Evolutionary conservation across 2,329 filamentous ascomycete genomes (phyloP).

Genomic region (Periconia digitata): DNA sequence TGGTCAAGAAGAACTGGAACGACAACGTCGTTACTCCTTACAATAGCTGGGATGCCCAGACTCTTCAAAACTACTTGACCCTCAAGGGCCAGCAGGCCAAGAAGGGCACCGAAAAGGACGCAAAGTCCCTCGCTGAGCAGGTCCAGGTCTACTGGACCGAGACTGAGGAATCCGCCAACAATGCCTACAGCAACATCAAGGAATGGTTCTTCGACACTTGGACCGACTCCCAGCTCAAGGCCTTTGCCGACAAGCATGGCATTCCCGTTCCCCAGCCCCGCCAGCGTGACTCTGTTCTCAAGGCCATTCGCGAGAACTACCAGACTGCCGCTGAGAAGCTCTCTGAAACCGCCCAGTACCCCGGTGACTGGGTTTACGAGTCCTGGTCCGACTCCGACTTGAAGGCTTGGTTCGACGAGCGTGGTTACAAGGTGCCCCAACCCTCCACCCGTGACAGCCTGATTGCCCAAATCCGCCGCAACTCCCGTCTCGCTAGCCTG

Average conservation of each 20-base stretch:
- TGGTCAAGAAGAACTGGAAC: constrained; percentile 92
- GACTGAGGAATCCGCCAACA: constrained; percentile 72
- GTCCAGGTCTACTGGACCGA: constrained; percentile 78
- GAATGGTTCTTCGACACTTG: constrained; percentile 93
- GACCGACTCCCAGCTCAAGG: constrained; percentile 90
- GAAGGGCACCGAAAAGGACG: constrained; percentile 66
- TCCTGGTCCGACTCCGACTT: constrained; percentile 91
- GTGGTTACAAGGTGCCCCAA: constrained; percentile 84
- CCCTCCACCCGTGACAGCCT: constrained; percentile 82
- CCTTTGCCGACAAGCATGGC: constrained; percentile 84
- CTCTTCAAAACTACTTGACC: constrained; percentile 68
- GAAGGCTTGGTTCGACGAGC: constrained; percentile 89
- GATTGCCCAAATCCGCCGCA: constrained; percentile 85
- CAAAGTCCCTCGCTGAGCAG: constrained; percentile 67
- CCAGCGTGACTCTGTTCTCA: constrained; percentile 78
- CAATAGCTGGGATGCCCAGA: constrained; percentile 71
- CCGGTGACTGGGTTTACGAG: constrained; percentile 91
- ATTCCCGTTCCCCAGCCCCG: constrained; percentile 88
- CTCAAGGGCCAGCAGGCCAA: constrained; percentile 71
- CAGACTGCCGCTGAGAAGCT: constrained; percentile 72
- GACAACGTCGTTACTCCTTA: constrained; percentile 73
- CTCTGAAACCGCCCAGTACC: constrained; percentile 80
- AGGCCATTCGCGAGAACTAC: constrained; percentile 78
- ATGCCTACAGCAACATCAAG: constrained; percentile 71
- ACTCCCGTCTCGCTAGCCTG: constrained; percentile 77